phyloP scores from a whole-genome alignment of 768 basidiomycete genomes.

The Suillus clintonianus region DNA sequence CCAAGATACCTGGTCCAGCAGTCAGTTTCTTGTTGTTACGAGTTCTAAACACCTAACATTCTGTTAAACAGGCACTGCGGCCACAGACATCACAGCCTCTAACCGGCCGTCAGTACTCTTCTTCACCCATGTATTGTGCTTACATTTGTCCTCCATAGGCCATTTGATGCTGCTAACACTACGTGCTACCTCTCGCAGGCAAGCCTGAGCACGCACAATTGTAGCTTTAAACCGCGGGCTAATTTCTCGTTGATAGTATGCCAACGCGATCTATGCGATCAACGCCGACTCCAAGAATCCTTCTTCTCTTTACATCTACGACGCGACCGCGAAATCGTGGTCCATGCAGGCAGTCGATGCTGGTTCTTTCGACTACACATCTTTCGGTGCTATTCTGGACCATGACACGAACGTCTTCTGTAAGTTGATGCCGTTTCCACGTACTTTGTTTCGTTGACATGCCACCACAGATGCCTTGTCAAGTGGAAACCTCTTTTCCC shows the following conservation, averaged over 20 bases:
- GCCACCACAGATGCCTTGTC: constrained; percentile 63
- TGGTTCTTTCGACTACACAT: constrained; percentile 59
- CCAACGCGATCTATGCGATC: constrained; percentile 84
- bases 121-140: constrained; percentile 3
- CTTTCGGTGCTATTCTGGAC: constrained; percentile 78
- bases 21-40: constrained; percentile 27
- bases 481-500: constrained; percentile 59
- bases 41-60: constrained; percentile 1
- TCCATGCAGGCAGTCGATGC: constrained; percentile 64
- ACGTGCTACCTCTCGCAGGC: constrained; percentile 78
- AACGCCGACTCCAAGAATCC: constrained; percentile 74
- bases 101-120: constrained; percentile 66
- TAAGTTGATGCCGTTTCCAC: constrained; percentile 30
- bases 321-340: constrained; percentile 75
- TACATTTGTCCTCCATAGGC: constrained; percentile 36
- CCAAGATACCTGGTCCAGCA: constrained; percentile 66
- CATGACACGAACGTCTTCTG: constrained; percentile 95
- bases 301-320: constrained; percentile 77
- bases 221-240: not conserved
- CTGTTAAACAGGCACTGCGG: constrained; percentile 28
- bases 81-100: constrained; percentile 68
- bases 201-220: constrained; percentile 11
- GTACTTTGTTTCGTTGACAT: not conserved
- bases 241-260: constrained; percentile 50
- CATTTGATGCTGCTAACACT: constrained; percentile 63